Percentiles rank a stretch among this genome's conserved stretches.
These are phyloP conservation scores for Pseudogymnoascus sp. DNA, from an alignment of 2,329 filamentous ascomycete genomes.

Conservation along the genomic window DNA sequence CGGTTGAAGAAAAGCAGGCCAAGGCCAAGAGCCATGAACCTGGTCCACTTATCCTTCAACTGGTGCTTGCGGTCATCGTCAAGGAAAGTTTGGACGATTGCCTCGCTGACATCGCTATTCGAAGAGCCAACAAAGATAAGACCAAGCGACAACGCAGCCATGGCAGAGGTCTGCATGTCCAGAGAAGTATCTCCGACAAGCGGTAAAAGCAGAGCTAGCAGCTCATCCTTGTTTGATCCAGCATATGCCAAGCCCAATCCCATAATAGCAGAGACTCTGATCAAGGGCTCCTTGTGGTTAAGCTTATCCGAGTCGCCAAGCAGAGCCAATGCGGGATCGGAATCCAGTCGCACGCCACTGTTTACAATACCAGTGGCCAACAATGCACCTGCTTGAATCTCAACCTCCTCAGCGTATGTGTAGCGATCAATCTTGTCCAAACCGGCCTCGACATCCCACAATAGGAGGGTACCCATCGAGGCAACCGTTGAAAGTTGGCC, in stretches of 20 bases:
- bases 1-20: constrained; percentile 91
- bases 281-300: constrained; percentile 64
- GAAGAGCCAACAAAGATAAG: constrained; percentile 89
- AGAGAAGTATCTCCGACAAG: constrained; percentile 76
- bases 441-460: constrained; percentile 90
- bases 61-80: constrained; percentile 87
- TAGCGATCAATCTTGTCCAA: constrained; percentile 92
- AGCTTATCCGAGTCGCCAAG: constrained; percentile 74
- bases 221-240: constrained; percentile 81
- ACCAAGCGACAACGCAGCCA: constrained; percentile 86
- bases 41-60: constrained; percentile 95
- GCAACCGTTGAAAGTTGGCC: constrained; percentile 96
- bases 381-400: constrained; percentile 84
- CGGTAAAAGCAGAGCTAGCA: constrained; percentile 77
- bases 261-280: constrained; percentile 85
- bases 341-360: constrained; percentile 80
- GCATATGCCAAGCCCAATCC: constrained; percentile 91
- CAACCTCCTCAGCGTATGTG: constrained; percentile 72
- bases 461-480: constrained; percentile 79
- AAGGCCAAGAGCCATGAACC: constrained; percentile 89
- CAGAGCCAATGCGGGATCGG: constrained; percentile 82
- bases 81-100: constrained; percentile 84
- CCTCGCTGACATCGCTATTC: constrained; percentile 81
- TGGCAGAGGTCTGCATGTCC: constrained; percentile 92
- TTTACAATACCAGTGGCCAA: constrained; percentile 94